Percentiles rank a stretch among this genome's conserved stretches.
Evolutionary conservation across 345 rosid species (phyloP).

Genomic region (Brassica napus): Da-Ae NC_063450.1:35381001-35381500

Average conservation of each 20-base stretch:
- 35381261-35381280: conserved; percentile 53
- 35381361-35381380: conserved; percentile 51
- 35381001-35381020: conserved; percentile 65
- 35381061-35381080: conserved; percentile 62
- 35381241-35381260: conserved; percentile 72
- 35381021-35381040: conserved; percentile 73
- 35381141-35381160: background rate
- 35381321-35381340: conserved; percentile 62
- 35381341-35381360: conserved; percentile 65
- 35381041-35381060: conserved; percentile 85
- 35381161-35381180: conserved; percentile 56
- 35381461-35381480: conserved; percentile 71
- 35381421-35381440: conserved; percentile 62
- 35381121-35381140: background rate
- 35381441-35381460: conserved; percentile 93
- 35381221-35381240: conserved; percentile 76
- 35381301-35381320: conserved; percentile 77
- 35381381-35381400: conserved; percentile 32
- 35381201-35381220: conserved; percentile 72
- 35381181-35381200: conserved; percentile 83
- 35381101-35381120: conserved; percentile 22
- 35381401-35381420: conserved; percentile 58
- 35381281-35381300: conserved; percentile 65
- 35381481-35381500: conserved; percentile 83
- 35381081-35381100: conserved; percentile 92